These are phyloP conservation scores for Odontarrhena argentea DNA, from an alignment of 345 rosid genomes.

Conservation along the genomic window DNA sequence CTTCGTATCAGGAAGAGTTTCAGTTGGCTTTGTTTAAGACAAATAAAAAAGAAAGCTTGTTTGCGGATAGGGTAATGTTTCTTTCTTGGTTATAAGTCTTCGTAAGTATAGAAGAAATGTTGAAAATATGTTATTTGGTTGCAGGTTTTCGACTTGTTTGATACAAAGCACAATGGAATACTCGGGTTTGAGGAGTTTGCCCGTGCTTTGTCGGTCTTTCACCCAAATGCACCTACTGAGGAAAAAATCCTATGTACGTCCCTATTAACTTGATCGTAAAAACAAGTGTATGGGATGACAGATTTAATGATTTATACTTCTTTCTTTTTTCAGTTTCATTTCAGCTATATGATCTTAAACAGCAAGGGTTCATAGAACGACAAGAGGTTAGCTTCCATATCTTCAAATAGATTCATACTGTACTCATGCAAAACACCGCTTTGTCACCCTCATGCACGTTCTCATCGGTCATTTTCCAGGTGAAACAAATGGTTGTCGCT, in stretches of 20 bases:
- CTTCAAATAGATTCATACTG: neutral
- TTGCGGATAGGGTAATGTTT: slow-evolving; percentile 86
- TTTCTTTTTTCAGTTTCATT: slow-evolving; percentile 74
- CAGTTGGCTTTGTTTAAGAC: slow-evolving; percentile 96
- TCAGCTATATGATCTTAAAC: slow-evolving; percentile 97
- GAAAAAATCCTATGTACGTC: slow-evolving; percentile 87
- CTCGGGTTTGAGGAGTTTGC: slow-evolving; percentile 99
- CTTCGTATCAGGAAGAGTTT: slow-evolving; percentile 83
- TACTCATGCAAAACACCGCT: neutral
- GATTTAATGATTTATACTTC: no score
- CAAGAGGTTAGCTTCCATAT: slow-evolving; percentile 68
- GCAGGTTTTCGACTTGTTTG: slow-evolving; percentile 96
- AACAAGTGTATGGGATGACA: neutral
- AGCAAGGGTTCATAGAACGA: slow-evolving; percentile 98
- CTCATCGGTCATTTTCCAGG: slow-evolving; percentile 45
- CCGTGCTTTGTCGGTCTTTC: slow-evolving; percentile 96
- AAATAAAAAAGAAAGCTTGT: slow-evolving; percentile 94
- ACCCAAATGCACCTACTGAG: slow-evolving; percentile 93
- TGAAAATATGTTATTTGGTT: slow-evolving; percentile 20
- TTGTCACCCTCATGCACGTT: neutral
- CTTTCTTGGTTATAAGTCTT: slow-evolving; percentile 1
- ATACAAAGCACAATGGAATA: slow-evolving; percentile 95
- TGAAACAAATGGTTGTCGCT: slow-evolving; percentile 99
- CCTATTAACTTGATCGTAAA: neutral
- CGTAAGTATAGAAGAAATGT: neutral